A percentile compares a stretch with the other conserved stretches of the same genome.
These are phyloP conservation scores for Protomyces gravidus DNA, from an alignment of 1,139 yeast genomes.

Conservation along the genomic window DNA sequence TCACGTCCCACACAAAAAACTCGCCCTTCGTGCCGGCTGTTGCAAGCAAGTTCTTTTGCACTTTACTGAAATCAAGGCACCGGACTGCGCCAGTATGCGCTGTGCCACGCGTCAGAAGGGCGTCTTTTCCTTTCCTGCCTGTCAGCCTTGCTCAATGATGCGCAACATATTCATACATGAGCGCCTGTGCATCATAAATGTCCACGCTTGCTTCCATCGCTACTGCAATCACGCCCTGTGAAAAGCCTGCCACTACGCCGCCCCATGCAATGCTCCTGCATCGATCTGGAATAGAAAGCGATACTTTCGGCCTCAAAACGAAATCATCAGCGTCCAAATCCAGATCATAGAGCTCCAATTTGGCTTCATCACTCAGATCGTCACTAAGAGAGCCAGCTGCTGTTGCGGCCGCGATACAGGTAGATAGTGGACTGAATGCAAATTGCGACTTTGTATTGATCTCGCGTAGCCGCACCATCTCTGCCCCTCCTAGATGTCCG, in stretches of 20 bases:
- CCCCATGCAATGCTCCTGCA: constrained; percentile 83
- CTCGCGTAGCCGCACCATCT: constrained; percentile 22
- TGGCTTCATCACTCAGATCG: constrained; percentile 14
- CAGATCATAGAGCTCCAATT: constrained; percentile 16
- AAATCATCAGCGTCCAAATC: constrained; percentile 10
- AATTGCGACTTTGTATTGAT: constrained; percentile 25
- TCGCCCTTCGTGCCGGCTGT: constrained; percentile 87
- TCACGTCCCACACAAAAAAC: constrained; percentile 72
- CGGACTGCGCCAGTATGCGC: constrained; percentile 71
- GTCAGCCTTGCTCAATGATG: neutral
- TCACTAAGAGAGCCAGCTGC: constrained; percentile 22
- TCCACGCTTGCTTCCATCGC: constrained; percentile 58
- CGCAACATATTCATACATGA: neutral
- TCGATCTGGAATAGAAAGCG: constrained; percentile 1
- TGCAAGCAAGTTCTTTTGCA: constrained; percentile 67
- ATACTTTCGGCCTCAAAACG: neutral
- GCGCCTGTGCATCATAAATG: neutral
- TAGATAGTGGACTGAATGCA: constrained; percentile 18
- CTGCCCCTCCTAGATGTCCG: neutral
- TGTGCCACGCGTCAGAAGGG: constrained; percentile 42
- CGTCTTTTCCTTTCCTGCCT: constrained; percentile 20
- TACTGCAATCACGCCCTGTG: constrained; percentile 69
- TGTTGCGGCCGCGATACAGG: constrained; percentile 15
- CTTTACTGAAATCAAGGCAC: constrained; percentile 71
- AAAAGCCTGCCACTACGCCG: constrained; percentile 52